These are phyloP conservation scores for Colletotrichum higginsianum DNA, from an alignment of 2,329 filamentous ascomycete species.

Conservation along the genomic window DNA sequence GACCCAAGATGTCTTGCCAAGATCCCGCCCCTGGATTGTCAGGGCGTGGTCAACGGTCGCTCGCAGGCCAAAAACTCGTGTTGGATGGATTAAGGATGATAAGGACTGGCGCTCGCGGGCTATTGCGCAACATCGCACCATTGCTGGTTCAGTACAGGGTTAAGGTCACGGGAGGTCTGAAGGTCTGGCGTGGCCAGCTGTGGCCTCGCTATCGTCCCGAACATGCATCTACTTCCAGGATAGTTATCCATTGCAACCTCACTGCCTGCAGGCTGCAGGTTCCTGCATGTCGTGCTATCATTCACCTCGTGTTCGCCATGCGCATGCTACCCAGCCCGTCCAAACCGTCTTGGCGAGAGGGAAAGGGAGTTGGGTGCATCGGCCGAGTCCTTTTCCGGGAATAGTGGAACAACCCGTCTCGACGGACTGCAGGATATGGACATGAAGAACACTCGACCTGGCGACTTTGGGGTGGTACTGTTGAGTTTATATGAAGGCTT, in stretches of 20 bases:
- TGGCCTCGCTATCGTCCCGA: too few species aligned
- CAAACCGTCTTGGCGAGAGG: slow-evolving; percentile 5
- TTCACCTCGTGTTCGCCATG: slow-evolving; percentile 24
- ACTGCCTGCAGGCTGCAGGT: neutral
- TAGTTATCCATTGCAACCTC: slow-evolving; percentile 6
- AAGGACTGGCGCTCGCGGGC: too few species aligned
- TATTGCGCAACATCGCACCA: slow-evolving; percentile 29
- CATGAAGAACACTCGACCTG: neutral
- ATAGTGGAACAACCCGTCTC: neutral
- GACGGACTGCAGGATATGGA: neutral
- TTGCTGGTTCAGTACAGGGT: neutral
- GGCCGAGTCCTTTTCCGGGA: slow-evolving; percentile 18
- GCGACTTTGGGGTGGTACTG: neutral
- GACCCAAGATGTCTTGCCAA: slow-evolving; percentile 28
- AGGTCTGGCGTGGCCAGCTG: neutral
- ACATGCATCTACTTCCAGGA: neutral
- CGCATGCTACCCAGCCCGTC: neutral
- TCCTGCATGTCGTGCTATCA: slow-evolving; percentile 9
- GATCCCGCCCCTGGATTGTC: slow-evolving; percentile 4
- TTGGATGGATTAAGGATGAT: neutral
- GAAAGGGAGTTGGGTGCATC: slow-evolving; percentile 6
- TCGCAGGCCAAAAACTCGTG: slow-evolving; percentile 16
- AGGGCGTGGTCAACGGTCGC: neutral
- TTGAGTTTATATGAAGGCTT: rapidly evolving
- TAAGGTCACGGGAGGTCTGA: neutral